Base-by-base conservation (phyloP, 2,329 filamentous ascomycete genomes). In the Botryosphaeria dothidea region DNA sequence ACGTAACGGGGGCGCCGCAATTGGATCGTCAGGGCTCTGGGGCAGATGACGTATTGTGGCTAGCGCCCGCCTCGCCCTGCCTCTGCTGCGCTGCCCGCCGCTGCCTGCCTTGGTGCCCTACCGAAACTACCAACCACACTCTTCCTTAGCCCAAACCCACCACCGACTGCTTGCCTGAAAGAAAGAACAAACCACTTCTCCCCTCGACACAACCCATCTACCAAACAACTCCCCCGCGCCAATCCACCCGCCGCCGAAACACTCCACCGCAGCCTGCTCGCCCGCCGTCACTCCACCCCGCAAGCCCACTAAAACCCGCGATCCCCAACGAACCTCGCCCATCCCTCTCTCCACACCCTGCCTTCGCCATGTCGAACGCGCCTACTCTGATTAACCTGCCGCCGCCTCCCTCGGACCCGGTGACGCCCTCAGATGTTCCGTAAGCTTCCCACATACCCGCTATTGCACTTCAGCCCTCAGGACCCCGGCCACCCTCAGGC, bases 351-450 rank as follows among this genome's bases (percentile, higher is more conserved):
- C 17, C 45, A 48, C 19, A 49, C 4, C 38, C 38, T 31, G 25
- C 57, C 45, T 48, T 65, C 66, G 69, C 64, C 48, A 78, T 77
- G 75, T 73, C 72, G 5, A 71, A 72, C 68, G 76, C 84, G 68
- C 90, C 89, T 23, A 93, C 90, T 66, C 80, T 94, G 68, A 93
- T 94, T 83, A 92, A 93, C 76, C 85, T 96, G 66, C 92, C 92
- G 49, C 91, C 92, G 67, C 90, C 92, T 65, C 88, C 90, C 21
- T 93, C 92, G 38, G 91, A 92, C 68, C 90, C 92, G 63, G 90
- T 92, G 69, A 97, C 93, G 23, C 93, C 93, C 34, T 93, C 90
- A 62, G 93, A 97, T 73, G 90, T 92, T 80, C 93, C 93, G 92
- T 96, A 85, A 82, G 91, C 48, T 13, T 4, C 21, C 60, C 38